phyloP scores from a whole-genome alignment of 179 eudicot species.

The Carnegiea gigantea region DNA sequence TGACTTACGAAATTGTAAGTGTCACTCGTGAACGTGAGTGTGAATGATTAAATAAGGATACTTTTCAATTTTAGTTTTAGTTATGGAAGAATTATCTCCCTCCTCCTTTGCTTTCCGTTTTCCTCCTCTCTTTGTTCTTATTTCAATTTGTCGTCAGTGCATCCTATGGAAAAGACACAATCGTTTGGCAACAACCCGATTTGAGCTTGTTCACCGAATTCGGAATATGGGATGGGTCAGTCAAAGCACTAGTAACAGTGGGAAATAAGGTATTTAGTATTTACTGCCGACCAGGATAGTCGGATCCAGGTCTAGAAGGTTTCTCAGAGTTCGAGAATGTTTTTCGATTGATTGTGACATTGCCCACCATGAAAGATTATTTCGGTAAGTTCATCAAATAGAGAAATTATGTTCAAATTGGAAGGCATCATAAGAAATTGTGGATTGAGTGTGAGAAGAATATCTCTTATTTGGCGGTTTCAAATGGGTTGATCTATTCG shows the following conservation, averaged over 20 bases:
- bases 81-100: no score
- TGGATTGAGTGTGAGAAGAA: conserved; percentile 48
- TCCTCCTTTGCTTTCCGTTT: no score
- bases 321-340: conserved; percentile 38
- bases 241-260: conserved; percentile 34
- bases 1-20: no score
- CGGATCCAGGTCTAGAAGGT: conserved; percentile 47
- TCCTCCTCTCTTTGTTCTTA: no score
- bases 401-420: conserved; percentile 43
- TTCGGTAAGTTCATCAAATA: conserved; percentile 43
- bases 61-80: no score
- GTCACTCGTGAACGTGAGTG: no score
- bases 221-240: conserved; percentile 41
- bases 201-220: conserved; percentile 31
- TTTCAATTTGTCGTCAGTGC: conserved; percentile 39
- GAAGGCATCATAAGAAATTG: conserved; percentile 44
- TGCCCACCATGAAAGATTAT: conserved; percentile 43
- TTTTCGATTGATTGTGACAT: conserved; percentile 33
- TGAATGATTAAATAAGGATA: no score
- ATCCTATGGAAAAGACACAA: conserved; percentile 41
- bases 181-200: conserved; percentile 50
- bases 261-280: conserved; percentile 31
- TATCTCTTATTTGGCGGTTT: conserved; percentile 44
- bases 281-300: conserved; percentile 48
- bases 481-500: conserved; percentile 39